phyloP scores from a whole-genome alignment of 306 rosid genomes.

The Neltuma alba region DNA sequence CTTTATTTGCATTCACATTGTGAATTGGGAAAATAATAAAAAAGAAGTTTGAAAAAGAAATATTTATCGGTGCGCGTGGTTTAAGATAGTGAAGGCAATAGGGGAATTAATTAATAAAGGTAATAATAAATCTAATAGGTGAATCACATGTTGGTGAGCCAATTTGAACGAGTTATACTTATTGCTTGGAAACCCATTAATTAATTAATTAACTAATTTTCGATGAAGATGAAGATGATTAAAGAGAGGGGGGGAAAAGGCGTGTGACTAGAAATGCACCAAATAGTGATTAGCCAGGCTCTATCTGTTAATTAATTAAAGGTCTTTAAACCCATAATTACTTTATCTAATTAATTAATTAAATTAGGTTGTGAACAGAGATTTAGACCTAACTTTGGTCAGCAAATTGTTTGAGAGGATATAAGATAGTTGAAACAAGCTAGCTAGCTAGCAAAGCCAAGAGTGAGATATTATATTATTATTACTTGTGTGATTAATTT shows the following conservation, averaged over 20 bases:
- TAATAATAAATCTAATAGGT: neutral
- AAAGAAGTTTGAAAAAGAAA: neutral
- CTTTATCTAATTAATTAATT: conserved; percentile 13
- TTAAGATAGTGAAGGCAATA: neutral
- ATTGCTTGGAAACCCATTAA: conserved; percentile 11
- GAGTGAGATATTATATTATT: conserved; percentile 37
- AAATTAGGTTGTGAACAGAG: conserved; percentile 25
- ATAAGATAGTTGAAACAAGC: neutral
- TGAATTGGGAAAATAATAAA: too few relatives aligned
- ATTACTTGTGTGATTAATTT: neutral
- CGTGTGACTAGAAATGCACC: conserved; percentile 29
- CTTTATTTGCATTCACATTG: conserved; percentile 37
- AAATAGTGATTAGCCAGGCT: conserved; percentile 6
- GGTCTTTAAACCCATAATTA: conserved; percentile 4
- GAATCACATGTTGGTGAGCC: conserved; percentile 15
- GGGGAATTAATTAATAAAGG: neutral
- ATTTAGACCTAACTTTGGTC: conserved; percentile 15
- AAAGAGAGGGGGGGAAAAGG: conserved; percentile 30
- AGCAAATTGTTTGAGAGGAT: conserved; percentile 23
- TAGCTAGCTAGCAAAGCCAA: conserved; percentile 14
- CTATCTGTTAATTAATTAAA: conserved; percentile 10
- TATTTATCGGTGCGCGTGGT: neutral
- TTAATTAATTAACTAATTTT: neutral
- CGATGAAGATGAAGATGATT: conserved; percentile 34
- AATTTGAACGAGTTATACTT: neutral